These are phyloP conservation scores for Beta vulgaris DNA, from an alignment of 148 eudicot genomes.

Conservation along the genomic window DNA sequence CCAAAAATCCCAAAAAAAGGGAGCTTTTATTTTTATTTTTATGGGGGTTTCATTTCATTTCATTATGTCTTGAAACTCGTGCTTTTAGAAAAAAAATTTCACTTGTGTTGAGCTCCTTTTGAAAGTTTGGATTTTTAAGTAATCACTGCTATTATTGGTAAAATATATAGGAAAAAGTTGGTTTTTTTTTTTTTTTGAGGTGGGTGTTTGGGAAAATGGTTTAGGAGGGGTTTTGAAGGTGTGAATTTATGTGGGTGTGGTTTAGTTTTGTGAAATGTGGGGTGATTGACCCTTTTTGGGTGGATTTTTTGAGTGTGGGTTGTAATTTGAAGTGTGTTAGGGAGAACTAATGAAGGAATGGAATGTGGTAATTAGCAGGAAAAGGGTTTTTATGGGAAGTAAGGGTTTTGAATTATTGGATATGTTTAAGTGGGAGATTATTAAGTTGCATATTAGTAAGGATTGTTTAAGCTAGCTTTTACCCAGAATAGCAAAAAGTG, in stretches of 20 bases:
- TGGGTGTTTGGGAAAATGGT: conserved; percentile 2
- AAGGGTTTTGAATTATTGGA: conserved; percentile 33
- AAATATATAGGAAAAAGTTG: not conserved
- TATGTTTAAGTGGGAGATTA: conserved; percentile 24
- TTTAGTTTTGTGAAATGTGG: conserved; percentile 32
- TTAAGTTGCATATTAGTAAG: conserved; percentile 29
- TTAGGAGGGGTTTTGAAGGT: not conserved
- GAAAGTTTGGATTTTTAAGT: not conserved
- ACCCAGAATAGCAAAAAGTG: conserved; percentile 24
- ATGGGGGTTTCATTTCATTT: conserved; percentile 1
- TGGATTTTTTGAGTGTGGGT: conserved; percentile 18
- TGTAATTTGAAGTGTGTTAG: conserved; percentile 9
- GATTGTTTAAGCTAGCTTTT: conserved; percentile 34
- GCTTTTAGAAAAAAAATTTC: too few relatives aligned
- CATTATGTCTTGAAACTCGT: conserved; percentile 30
- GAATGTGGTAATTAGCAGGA: conserved; percentile 31
- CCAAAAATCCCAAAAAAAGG: not conserved
- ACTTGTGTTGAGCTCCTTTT: conserved; percentile 15
- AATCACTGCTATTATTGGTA: conserved; percentile 4
- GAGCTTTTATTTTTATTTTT: conserved; percentile 14
- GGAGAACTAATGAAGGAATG: conserved; percentile 31
- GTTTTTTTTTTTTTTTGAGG: not conserved
- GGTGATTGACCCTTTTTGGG: conserved; percentile 19
- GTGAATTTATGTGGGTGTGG: conserved; percentile 17
- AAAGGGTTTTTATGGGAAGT: conserved; percentile 28